phyloP scores from a whole-genome alignment of 805 yeast species.

The Candida dajiaensis region DNA sequence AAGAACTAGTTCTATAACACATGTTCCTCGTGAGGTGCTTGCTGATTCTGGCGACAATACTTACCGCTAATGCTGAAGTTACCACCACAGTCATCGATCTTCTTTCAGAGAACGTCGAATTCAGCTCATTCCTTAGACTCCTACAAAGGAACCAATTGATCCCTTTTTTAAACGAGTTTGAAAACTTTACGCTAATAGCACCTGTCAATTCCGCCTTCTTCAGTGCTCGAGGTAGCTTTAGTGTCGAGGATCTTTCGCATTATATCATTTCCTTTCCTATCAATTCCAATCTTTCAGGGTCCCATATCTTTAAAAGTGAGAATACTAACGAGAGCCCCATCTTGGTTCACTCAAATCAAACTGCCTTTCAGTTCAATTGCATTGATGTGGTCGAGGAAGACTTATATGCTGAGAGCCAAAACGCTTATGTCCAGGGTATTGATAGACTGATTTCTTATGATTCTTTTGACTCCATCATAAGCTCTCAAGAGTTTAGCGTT shows the following conservation, averaged over 20 bases:
- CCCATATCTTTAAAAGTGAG: conserved; percentile 6
- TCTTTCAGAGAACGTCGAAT: conserved; percentile 62
- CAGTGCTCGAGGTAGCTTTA: conserved; percentile 5
- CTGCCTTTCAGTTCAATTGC: conserved; percentile 30
- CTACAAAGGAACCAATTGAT: conserved; percentile 59
- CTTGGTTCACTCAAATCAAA: conserved; percentile 5
- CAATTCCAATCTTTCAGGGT: conserved; percentile 10
- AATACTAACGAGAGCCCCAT: background rate
- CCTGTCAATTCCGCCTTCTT: conserved; percentile 76
- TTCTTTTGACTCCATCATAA: conserved; percentile 21
- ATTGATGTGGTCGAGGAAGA: conserved; percentile 53
- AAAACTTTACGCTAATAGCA: conserved; percentile 69
- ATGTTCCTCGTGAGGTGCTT: background rate
- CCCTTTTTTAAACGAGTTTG: conserved; percentile 51
- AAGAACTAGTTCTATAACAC: background rate
- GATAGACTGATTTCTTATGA: conserved; percentile 35
- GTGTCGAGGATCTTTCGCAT: conserved; percentile 6
- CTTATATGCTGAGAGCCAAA: conserved; percentile 52
- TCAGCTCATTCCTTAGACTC: conserved; percentile 53
- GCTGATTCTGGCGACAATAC: background rate
- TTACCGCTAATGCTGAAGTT: conserved; percentile 3
- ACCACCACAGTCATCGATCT: conserved; percentile 56
- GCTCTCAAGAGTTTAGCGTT: background rate
- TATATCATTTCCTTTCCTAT: conserved; percentile 14
- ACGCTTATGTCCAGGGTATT: conserved; percentile 63